Base-by-base conservation (phyloP, 2,329 filamentous ascomycete species). In the Calonectria pteridis region DNA sequence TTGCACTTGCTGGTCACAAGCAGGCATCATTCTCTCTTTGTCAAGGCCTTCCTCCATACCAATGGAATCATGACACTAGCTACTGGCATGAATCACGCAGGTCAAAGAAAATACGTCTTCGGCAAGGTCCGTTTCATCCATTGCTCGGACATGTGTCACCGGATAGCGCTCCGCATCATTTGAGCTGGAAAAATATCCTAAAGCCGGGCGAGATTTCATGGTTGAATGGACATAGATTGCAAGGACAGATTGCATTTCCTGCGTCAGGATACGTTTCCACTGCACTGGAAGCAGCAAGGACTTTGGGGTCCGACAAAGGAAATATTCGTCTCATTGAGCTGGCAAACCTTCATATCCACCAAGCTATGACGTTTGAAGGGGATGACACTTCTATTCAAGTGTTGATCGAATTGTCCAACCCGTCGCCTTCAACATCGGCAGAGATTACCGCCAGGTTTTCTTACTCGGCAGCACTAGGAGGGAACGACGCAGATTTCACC, bases 191-290 rank as follows among this genome's bases (percentile, higher is more conserved):
- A 2, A 80, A 82, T 55, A 33, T 78, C 10, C 74, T 83, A 14
- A 74, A 73, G 6, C 69, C 75, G 0, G 63, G 67, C 1, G 80
- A 84, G 28, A 67, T 83, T 0, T 75, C 80, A 0, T 89, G 87
- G 87, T 73, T 88, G 2, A 49, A 75, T 1, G 83, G 86, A 9
- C 86, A 89, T 31, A 67, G 73, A 9, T 16, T 81, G 23, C 79
- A 84, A 20, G 78, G 80, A 0, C 75, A 84, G 16, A 77, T 82
- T 20, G 77, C 88, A 0, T 87, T 86, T 35, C 87, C 87, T 0
- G 82, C 75, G 1, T 82, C 85, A 13, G 84, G 77, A 0, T 87
- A 85, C 65, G 37, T 85, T 0, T 76, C 78, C 3, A 85, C 86
- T 80, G 84, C 81, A 2, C 75, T 85, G 2, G 85, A 86, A 33